Evolutionary conservation across 768 basidiomycete genomes (phyloP).

Genomic region (Leccinum subgranulosum): DNA sequence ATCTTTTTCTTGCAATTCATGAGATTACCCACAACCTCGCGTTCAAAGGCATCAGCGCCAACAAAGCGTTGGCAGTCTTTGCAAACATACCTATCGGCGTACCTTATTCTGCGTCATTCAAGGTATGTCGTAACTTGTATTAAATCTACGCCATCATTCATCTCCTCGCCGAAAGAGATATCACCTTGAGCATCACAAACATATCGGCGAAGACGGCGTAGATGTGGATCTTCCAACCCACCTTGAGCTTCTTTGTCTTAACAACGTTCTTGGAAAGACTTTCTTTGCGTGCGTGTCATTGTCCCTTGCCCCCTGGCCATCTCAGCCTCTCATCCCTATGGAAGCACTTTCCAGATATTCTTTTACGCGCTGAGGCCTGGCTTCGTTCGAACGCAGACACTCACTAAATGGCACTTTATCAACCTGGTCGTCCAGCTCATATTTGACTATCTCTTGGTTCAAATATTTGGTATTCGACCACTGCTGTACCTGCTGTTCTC

Average conservation of each 20-base stretch:
- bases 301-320: background rate
- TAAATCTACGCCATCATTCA: background rate
- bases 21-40: constrained; percentile 99
- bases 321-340: constrained; percentile 3
- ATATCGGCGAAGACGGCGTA: constrained; percentile 91
- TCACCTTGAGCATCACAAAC: constrained; percentile 96
- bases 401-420: constrained; percentile 81
- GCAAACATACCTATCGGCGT: constrained; percentile 93
- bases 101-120: constrained; percentile 95
- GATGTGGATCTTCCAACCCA: constrained; percentile 93
- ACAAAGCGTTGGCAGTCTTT: constrained; percentile 85
- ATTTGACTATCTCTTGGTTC: constrained; percentile 70
- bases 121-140: constrained; percentile 44
- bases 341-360: constrained; percentile 93
- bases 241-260: constrained; percentile 79
- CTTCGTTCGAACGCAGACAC: constrained; percentile 79
- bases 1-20: constrained; percentile 96
- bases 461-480: constrained; percentile 42
- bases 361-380: constrained; percentile 97
- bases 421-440: constrained; percentile 69
- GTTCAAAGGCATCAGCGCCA: constrained; percentile 76
- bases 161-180: constrained; percentile 54
- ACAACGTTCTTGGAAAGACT: constrained; percentile 96
- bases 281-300: constrained; percentile 80
- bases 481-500: constrained; percentile 82